Percentiles rank a stretch among this genome's conserved stretches.
phyloP scores from a whole-genome alignment of 1,139 yeast species.

The Blastobotrys indianensis region DNA sequence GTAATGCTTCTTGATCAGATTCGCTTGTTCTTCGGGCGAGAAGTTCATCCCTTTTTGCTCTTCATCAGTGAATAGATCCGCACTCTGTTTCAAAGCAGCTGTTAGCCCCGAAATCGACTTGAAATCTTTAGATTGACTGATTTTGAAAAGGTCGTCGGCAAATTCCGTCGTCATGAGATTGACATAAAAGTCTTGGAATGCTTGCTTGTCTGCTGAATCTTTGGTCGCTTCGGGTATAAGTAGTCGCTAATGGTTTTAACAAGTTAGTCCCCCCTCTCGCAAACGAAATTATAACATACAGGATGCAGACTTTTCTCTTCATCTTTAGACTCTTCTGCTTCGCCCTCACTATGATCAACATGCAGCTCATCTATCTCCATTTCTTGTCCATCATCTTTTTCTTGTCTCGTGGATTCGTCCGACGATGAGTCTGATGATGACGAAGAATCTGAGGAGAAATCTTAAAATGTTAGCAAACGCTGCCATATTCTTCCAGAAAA shows the following conservation, averaged over 20 bases:
- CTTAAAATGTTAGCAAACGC: slow-evolving; percentile 15
- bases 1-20: too few relatives aligned
- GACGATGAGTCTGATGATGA: neutral
- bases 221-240: slow-evolving; percentile 18
- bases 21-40: neutral
- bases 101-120: slow-evolving; percentile 33
- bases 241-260: slow-evolving; percentile 9
- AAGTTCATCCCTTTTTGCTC: slow-evolving; percentile 18
- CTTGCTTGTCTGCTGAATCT: slow-evolving; percentile 18
- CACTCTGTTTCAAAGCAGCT: slow-evolving; percentile 36
- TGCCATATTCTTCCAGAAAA: neutral
- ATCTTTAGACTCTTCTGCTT: slow-evolving; percentile 8
- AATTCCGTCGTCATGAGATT: slow-evolving; percentile 33
- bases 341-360: slow-evolving; percentile 14
- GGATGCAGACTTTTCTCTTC: slow-evolving; percentile 12
- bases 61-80: slow-evolving; percentile 33
- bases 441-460: slow-evolving; percentile 25
- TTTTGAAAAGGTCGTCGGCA: slow-evolving; percentile 35
- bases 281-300: slow-evolving; percentile 5
- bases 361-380: slow-evolving; percentile 15
- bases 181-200: slow-evolving; percentile 32
- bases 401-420: slow-evolving; percentile 1
- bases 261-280: slow-evolving; percentile 5
- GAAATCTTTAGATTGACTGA: slow-evolving; percentile 36
- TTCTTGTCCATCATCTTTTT: slow-evolving; percentile 14